Evolutionary conservation across 2,329 filamentous ascomycete genomes (phyloP), one percentile per base, ranked within the genome.

Genomic region (Didymosphaeria variabile): DNA sequence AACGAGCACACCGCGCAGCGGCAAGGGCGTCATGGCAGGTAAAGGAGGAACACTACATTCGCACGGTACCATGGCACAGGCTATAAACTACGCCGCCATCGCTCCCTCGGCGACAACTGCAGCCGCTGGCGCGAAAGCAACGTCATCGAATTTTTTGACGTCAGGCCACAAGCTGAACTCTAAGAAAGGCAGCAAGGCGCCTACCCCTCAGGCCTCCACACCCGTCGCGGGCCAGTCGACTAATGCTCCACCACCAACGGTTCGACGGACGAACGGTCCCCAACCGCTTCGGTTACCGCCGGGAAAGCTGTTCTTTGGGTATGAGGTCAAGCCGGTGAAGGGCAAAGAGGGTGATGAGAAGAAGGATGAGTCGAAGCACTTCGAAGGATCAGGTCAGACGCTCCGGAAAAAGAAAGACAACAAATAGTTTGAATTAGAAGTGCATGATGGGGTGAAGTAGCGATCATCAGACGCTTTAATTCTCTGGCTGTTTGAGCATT

Each of bases 241-340:
- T 19, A 77, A 78, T 58, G 73, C 69, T 5, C 74, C 85, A 64
- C 79, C 69, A 8, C 72, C 71, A 29, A 75, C 81, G 3, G 75
- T 79, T 49, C 77, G 80, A 3, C 81, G 86, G 63, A 88, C 85
- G 15, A 93, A 94, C 66, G 94, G 93, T 0, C 93, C 94, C 0
- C 91, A 95, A 74, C 93, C 94, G 3, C 85, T 99, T 8, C 87
- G 95, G 31, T 78, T 99, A 55, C 87, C 92, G 0, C 90, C 91
- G 0, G 95, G 95, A 71, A 97, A 97, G 79, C 84, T 99, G 5
- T 99, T 99, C 83, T 97, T 99, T 66, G 95, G 95, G 3, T 99
- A 98, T 73, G 91, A 97, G 72, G 86, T 97, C 75, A 97, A 91
- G 78, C 94, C 94, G 0, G 84, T 96, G 45, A 94, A 93, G 82